Evolutionary conservation across 2,329 filamentous ascomycete species (phyloP).

Genomic region (Exophiala bonariae): DNA sequence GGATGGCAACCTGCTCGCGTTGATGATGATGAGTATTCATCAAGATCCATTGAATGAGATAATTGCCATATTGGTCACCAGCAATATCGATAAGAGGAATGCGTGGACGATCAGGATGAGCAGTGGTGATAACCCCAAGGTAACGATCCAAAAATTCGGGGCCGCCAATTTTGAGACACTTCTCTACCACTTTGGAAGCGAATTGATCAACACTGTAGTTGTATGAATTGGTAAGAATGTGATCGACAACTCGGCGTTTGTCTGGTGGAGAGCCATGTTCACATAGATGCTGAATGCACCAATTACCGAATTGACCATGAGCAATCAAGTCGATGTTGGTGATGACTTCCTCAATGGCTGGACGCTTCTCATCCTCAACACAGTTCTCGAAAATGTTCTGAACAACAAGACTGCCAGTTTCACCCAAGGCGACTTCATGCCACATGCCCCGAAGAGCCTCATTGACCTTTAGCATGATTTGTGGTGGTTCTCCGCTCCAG

Average conservation of each 20-base stretch:
- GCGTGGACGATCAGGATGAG: constrained; percentile 83
- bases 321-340: constrained; percentile 93
- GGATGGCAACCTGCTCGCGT: constrained; percentile 85
- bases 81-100: constrained; percentile 97
- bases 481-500: constrained; percentile 90
- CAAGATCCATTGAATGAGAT: constrained; percentile 95
- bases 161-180: constrained; percentile 95
- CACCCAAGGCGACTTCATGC: constrained; percentile 95
- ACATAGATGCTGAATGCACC: constrained; percentile 99
- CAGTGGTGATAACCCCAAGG: constrained; percentile 89
- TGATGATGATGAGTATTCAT: constrained; percentile 85
- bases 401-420: constrained; percentile 96
- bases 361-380: constrained; percentile 96
- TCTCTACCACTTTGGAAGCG: constrained; percentile 98
- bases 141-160: constrained; percentile 88
- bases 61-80: constrained; percentile 98
- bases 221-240: constrained; percentile 87
- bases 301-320: constrained; percentile 97
- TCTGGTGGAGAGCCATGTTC: constrained; percentile 91
- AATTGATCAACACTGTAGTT: constrained; percentile 99
- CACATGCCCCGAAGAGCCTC: constrained; percentile 92
- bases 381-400: constrained; percentile 99
- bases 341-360: constrained; percentile 95
- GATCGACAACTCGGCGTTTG: constrained; percentile 89
- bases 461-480: constrained; percentile 99